Evolutionary conservation across 2,329 filamentous ascomycete genomes (phyloP), one percentile per base, ranked within the genome.

Genomic region (Claviceps capensis): DNA sequence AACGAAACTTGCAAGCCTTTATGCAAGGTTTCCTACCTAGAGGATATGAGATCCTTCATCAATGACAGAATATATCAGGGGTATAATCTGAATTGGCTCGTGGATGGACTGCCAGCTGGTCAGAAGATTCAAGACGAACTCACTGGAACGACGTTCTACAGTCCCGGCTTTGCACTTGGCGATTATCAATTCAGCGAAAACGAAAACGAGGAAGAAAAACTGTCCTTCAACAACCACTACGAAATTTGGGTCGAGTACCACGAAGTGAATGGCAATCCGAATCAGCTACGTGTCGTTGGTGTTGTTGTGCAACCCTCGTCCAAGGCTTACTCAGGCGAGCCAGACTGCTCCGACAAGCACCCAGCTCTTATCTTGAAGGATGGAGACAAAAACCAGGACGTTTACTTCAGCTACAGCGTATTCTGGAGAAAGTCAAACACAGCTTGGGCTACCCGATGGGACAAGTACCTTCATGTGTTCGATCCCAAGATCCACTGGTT

Each of bases 401-500:
- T 96, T 22, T 79, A 82, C 2, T 98, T 88, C 72, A 95, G 89
- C 5, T 98, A 98, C 72, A 88, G 86, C 58, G 88, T 97, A 14
- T 86, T 84, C 68, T 98, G 93, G 93, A 79, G 77, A 53, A 80
- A 82, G 58, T 96, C 89, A 0, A 64, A 77, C 1, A 97, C 90
- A 1, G 87, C 86, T 1, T 98, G 95, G 84, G 93, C 93, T 30
- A 98, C 93, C 13, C 81, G 93, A 57, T 98, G 93, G 93, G 93
- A 98, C 75, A 97, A 95, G 70, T 97, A 97, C 65, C 77, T 98
- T 38, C 91, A 97, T 63, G 91, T 98, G 34, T 94, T 90, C 64
- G 90, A 97, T 67, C 90, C 93, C 50, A 94, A 93, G 74, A 97
- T 98, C 61, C 93, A 98, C 68, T 98, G 93, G 93, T 95, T 97